Percentiles rank a stretch among this genome's conserved stretches.
Evolutionary conservation across 2,329 filamentous ascomycete genomes (phyloP).

Genomic region (Aspergillus arachidicola): DNA sequence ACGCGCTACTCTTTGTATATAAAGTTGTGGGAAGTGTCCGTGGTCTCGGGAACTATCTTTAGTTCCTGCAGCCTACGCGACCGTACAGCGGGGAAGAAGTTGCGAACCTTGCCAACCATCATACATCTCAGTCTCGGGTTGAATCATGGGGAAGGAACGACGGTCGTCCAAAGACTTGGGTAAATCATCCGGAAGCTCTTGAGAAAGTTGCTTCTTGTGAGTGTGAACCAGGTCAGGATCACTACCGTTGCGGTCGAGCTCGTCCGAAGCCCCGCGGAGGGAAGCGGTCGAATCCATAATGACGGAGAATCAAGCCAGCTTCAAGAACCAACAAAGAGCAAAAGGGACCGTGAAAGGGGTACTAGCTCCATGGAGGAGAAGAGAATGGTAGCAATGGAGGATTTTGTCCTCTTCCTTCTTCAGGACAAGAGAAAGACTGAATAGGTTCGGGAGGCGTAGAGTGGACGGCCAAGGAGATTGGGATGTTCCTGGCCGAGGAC

Average conservation of each 20-base stretch:
- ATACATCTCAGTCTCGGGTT: conserved; percentile 93
- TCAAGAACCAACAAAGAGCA: conserved; percentile 18
- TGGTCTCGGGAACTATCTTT: conserved; percentile 1
- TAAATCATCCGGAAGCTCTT: conserved; percentile 75
- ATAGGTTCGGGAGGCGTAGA: conserved; percentile 12
- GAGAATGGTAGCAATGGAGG: conserved; percentile 7
- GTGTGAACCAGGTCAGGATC: conserved; percentile 23
- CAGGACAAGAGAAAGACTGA: not conserved
- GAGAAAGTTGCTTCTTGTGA: conserved; percentile 25
- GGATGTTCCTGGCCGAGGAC: conserved; percentile 5
- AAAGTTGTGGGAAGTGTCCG: not conserved
- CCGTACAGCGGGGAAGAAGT: conserved; percentile 4
- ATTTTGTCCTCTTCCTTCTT: conserved; percentile 10
- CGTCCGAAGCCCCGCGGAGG: conserved; percentile 35
- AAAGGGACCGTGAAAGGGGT: conserved; percentile 15
- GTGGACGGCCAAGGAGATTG: conserved; percentile 12
- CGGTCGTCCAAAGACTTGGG: conserved; percentile 92
- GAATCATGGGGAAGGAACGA: conserved; percentile 65
- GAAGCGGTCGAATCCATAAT: conserved; percentile 40
- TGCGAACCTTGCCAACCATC: conserved; percentile 93
- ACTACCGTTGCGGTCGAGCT: conserved; percentile 24
- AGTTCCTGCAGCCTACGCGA: conserved; percentile 7
- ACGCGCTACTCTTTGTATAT: not conserved
- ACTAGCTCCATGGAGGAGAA: conserved; percentile 25
- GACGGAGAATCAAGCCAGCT: conserved; percentile 6